Conservation (phyloP, 2,329 filamentous ascomycete genomes). For the Herpomyces periplanetae region DNA sequence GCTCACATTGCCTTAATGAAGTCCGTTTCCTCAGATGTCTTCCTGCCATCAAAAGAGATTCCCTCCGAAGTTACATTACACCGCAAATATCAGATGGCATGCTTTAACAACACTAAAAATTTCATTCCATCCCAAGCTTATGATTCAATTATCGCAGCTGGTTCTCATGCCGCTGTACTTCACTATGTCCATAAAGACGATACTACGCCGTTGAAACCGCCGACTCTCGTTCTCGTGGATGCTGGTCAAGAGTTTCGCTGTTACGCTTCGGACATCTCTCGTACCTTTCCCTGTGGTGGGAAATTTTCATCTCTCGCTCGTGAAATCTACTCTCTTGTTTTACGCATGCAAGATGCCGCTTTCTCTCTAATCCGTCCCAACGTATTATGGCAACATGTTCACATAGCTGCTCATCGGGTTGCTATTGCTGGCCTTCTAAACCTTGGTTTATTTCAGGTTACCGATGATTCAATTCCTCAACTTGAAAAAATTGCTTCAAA, state of each 20-base stretch:
- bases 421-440: slow-evolving; percentile 38
- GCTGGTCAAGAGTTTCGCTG: slow-evolving; percentile 49
- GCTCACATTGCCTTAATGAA: slow-evolving; percentile 35
- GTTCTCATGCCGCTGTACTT: slow-evolving; percentile 38
- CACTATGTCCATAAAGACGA: slow-evolving; percentile 55
- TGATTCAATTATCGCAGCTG: slow-evolving; percentile 43
- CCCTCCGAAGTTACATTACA: too few relatives aligned
- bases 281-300: slow-evolving; percentile 45
- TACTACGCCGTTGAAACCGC: slow-evolving; percentile 19
- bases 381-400: slow-evolving; percentile 40
- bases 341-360: slow-evolving; percentile 47
- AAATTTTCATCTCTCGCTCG: slow-evolving; percentile 28
- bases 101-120: too few relatives aligned
- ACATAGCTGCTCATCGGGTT: slow-evolving; percentile 35
- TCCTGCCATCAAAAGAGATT: slow-evolving; percentile 15
- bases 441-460: slow-evolving; percentile 30
- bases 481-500: too few relatives aligned
- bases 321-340: slow-evolving; percentile 42
- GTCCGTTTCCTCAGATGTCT: slow-evolving; percentile 13
- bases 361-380: slow-evolving; percentile 31
- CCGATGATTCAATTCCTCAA: too few relatives aligned
- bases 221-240: slow-evolving; percentile 40
- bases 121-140: slow-evolving; percentile 56
- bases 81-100: too few relatives aligned
- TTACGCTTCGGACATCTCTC: slow-evolving; percentile 63